phyloP scores from a whole-genome alignment of 805 yeast species.

The Saccharomyces kudriavzevii region DNA sequence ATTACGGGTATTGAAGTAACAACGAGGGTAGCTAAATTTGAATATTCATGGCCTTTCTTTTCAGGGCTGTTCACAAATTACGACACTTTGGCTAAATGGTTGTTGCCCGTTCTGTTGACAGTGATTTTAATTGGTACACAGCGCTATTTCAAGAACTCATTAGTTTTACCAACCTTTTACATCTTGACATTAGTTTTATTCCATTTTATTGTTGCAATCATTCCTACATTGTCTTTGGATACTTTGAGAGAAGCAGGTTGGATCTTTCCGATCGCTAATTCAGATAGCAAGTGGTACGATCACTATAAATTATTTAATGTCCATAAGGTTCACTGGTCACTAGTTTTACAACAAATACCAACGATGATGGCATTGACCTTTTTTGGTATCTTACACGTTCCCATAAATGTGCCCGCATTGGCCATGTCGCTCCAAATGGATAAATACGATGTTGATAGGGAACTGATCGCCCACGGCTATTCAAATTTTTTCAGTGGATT shows the following conservation, averaged over 20 bases:
- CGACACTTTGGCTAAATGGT: slow-evolving; percentile 53
- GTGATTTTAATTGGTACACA: slow-evolving; percentile 52
- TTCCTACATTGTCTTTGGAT: slow-evolving; percentile 59
- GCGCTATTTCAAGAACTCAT: slow-evolving; percentile 52
- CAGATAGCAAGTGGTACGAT: slow-evolving; percentile 81
- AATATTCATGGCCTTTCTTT: slow-evolving; percentile 54
- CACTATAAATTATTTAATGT: slow-evolving; percentile 72
- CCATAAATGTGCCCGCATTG: slow-evolving; percentile 94
- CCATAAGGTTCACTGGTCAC: slow-evolving; percentile 63
- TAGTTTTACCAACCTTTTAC: slow-evolving; percentile 75
- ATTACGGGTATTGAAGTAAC: slow-evolving; percentile 89
- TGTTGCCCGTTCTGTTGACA: slow-evolving; percentile 60
- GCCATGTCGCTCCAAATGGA: slow-evolving; percentile 86
- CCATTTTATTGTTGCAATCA: slow-evolving; percentile 56
- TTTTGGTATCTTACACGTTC: slow-evolving; percentile 92
- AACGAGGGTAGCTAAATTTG: slow-evolving; percentile 67
- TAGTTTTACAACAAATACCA: slow-evolving; percentile 64
- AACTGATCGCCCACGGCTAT: slow-evolving; percentile 88
- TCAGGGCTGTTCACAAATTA: slow-evolving; percentile 32
- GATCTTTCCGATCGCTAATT: slow-evolving; percentile 53
- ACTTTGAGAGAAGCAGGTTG: slow-evolving; percentile 69
- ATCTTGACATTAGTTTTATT: slow-evolving; percentile 60
- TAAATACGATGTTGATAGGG: slow-evolving; percentile 79
- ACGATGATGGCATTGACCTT: slow-evolving; percentile 93
- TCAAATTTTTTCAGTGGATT: slow-evolving; percentile 81